A percentile compares a stretch with the other conserved stretches of the same genome.
Evolutionary conservation across 2,329 filamentous ascomycete species (phyloP).

Genomic region (Xylariales sp.): DNA sequence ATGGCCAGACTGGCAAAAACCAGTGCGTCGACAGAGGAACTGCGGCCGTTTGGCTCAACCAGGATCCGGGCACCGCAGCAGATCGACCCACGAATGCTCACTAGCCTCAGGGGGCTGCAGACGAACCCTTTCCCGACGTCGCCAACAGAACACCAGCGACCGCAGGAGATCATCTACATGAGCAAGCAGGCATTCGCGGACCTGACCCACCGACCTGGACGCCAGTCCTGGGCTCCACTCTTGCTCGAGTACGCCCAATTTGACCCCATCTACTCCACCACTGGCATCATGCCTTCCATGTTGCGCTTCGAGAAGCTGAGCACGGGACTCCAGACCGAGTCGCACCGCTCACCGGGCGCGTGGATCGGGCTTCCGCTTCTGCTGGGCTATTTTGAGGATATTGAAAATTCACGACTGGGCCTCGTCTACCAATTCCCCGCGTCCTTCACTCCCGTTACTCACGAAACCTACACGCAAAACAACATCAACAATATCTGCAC

Average conservation of each 20-base stretch:
- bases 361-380: conserved; percentile 60
- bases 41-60: conserved; percentile 52
- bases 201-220: conserved; percentile 35
- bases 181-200: conserved; percentile 48
- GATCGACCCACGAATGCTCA: conserved; percentile 51
- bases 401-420: conserved; percentile 64
- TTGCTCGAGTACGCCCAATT: conserved; percentile 69
- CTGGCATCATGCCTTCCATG: conserved; percentile 61
- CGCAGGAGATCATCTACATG: conserved; percentile 46
- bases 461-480: conserved; percentile 45
- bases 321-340: conserved; percentile 50
- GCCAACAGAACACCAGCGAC: conserved; percentile 19
- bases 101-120: conserved; percentile 39
- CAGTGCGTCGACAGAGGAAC: conserved; percentile 36
- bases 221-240: conserved; percentile 49
- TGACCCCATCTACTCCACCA: conserved; percentile 57
- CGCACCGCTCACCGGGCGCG: conserved; percentile 46
- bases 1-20: conserved; percentile 31
- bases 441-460: conserved; percentile 55
- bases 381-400: conserved; percentile 71
- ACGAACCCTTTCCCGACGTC: conserved; percentile 31
- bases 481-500: conserved; percentile 48
- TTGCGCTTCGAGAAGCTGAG: conserved; percentile 61
- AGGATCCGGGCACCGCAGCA: conserved; percentile 58
- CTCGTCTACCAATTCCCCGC: conserved; percentile 71